Percentiles rank a stretch among this genome's conserved stretches.
These are phyloP conservation scores for Pelargonium myrrhifolium DNA, from an alignment of 441 rosid species.

Conservation along the genomic window DNA sequence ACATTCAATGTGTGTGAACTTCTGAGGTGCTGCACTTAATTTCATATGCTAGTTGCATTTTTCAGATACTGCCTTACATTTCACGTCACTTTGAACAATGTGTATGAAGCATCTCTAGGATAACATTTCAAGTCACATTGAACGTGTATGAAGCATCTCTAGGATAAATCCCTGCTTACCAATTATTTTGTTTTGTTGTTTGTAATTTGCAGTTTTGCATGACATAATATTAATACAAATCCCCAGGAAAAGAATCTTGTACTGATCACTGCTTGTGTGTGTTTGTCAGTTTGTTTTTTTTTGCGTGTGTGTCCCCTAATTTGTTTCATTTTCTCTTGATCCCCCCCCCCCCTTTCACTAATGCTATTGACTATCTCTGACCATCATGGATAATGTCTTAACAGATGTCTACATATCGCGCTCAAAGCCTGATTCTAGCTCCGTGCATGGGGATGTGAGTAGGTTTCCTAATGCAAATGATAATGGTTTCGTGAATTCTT, in stretches of 20 bases:
- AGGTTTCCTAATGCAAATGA: slow-evolving; percentile 43
- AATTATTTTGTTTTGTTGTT: background rate
- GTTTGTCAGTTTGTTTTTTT: too few species aligned
- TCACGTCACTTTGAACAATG: too few species aligned
- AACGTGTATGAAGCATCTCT: background rate
- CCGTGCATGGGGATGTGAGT: slow-evolving; percentile 51
- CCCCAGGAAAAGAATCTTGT: background rate
- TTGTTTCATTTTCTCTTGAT: background rate
- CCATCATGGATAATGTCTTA: slow-evolving; percentile 16
- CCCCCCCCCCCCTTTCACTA: background rate
- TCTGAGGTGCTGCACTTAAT: too few species aligned
- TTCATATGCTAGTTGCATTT: too few species aligned
- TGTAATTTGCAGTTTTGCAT: background rate
- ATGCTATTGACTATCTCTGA: slow-evolving; percentile 11
- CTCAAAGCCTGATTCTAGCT: slow-evolving; percentile 46
- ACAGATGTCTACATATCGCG: slow-evolving; percentile 59
- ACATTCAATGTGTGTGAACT: too few species aligned
- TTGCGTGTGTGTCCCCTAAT: background rate
- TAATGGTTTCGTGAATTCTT: slow-evolving; percentile 42
- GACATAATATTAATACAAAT: background rate
- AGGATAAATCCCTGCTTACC: background rate
- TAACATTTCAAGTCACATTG: background rate
- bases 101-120: too few species aligned
- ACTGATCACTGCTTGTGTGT: background rate
- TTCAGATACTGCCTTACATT: too few species aligned